Conservation (phyloP, 805 yeast genomes). For the Schwanniomyces sp. region DNA sequence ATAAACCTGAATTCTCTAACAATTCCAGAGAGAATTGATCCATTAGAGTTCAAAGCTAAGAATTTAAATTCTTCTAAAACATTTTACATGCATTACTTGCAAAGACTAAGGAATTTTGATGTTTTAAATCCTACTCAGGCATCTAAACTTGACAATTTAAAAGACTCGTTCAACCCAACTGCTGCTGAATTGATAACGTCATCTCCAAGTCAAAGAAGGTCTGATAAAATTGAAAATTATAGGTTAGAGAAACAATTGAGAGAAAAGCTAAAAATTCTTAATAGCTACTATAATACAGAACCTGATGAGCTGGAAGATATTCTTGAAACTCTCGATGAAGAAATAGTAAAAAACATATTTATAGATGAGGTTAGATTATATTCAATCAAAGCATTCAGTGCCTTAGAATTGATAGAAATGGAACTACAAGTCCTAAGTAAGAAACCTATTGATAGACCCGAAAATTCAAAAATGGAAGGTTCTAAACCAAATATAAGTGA, state of each 20-base stretch:
- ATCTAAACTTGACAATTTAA: conserved; percentile 39
- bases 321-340: conserved; percentile 57
- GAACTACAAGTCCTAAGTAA: conserved; percentile 64
- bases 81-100: conserved; percentile 44
- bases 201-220: conserved; percentile 50
- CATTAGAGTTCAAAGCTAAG: conserved; percentile 19
- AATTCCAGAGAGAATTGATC: conserved; percentile 13
- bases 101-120: conserved; percentile 42
- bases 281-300: conserved; percentile 18
- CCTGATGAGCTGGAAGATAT: conserved; percentile 14
- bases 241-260: conserved; percentile 58
- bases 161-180: conserved; percentile 40
- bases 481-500: conserved; percentile 7
- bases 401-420: conserved; percentile 58
- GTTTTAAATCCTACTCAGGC: conserved; percentile 39
- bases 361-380: conserved; percentile 54
- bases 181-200: conserved; percentile 29
- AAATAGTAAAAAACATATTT: conserved; percentile 53
- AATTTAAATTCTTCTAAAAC: conserved; percentile 36
- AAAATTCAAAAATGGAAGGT: neutral
- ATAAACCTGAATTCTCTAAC: conserved; percentile 25
- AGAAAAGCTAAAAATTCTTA: conserved; percentile 41
- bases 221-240: conserved; percentile 69
- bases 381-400: conserved; percentile 52
- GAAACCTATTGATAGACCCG: conserved; percentile 25